Evolutionary conservation across 495 filamentous ascomycete genomes (phyloP).

Genomic region (Beverwykella pulmonaria): DNA sequence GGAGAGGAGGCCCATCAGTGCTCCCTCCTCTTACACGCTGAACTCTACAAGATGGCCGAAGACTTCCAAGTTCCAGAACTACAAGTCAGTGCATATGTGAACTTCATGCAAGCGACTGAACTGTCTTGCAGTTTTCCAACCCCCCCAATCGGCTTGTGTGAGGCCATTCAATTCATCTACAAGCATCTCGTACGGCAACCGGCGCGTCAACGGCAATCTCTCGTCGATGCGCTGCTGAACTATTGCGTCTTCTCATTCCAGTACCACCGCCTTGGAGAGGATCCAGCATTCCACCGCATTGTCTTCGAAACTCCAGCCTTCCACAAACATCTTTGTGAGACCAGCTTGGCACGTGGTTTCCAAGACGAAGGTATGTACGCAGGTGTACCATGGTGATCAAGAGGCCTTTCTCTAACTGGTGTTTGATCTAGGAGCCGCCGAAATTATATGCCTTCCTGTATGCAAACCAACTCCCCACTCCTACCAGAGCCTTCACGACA

Average conservation of each 20-base stretch:
- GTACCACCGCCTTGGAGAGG: constrained; percentile 35
- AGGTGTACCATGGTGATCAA: not conserved
- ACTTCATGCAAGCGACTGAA: constrained; percentile 41
- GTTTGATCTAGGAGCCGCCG: constrained; percentile 5
- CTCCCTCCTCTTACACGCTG: constrained; percentile 40
- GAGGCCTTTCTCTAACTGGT: not conserved
- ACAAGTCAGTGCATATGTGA: constrained; percentile 32
- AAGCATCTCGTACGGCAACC: constrained; percentile 23
- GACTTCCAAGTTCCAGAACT: constrained; percentile 41
- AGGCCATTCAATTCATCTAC: constrained; percentile 42
- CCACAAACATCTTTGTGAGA: constrained; percentile 40
- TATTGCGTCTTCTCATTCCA: constrained; percentile 44
- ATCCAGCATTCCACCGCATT: constrained; percentile 35
- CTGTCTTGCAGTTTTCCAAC: constrained; percentile 32
- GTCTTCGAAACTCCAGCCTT: constrained; percentile 38
- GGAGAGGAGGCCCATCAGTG: constrained; percentile 13
- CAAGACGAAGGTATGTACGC: constrained; percentile 41
- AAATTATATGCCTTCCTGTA: constrained; percentile 15
- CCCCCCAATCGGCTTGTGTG: constrained; percentile 40
- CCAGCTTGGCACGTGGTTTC: constrained; percentile 35
- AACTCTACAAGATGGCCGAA: constrained; percentile 41
- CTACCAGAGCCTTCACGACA: not conserved
- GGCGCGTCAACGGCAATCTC: constrained; percentile 14
- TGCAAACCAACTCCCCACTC: constrained; percentile 11
- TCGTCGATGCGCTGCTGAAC: constrained; percentile 41